phyloP scores from a whole-genome alignment of 202 grass and related monocot species.

The Carex arenaria region DNA sequence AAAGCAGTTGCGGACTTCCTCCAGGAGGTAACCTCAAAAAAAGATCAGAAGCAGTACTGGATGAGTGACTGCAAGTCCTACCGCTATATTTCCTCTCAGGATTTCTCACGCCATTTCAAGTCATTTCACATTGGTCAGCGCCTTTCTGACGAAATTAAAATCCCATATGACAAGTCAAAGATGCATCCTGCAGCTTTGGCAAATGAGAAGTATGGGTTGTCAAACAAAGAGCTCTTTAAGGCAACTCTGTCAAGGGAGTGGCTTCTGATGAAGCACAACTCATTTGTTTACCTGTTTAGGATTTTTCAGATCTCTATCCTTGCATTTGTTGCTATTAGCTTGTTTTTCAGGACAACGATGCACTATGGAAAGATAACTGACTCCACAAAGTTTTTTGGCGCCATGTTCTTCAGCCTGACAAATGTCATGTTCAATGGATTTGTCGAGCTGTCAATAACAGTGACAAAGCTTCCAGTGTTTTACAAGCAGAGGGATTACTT shows the following conservation, averaged over 20 bases:
- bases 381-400: conserved; percentile 46
- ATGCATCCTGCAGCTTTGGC: conserved; percentile 57
- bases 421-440: conserved; percentile 78
- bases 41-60: conserved; percentile 90
- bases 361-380: conserved; percentile 40
- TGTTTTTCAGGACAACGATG: conserved; percentile 80
- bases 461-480: conserved; percentile 67
- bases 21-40: conserved; percentile 85
- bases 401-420: conserved; percentile 50
- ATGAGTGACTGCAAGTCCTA: conserved; percentile 34
- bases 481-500: conserved; percentile 82
- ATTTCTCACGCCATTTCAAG: conserved; percentile 60
- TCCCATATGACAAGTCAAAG: conserved; percentile 56
- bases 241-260: conserved; percentile 54
- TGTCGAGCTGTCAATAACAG: conserved; percentile 59
- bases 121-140: conserved; percentile 44
- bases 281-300: conserved; percentile 78
- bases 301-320: conserved; percentile 54
- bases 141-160: conserved; percentile 38
- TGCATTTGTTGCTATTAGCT: conserved; percentile 62
- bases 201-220: conserved; percentile 53
- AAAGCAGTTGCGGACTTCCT: conserved; percentile 84
- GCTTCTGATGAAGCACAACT: conserved; percentile 73
- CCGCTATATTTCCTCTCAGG: conserved; percentile 42
- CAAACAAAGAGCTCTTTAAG: conserved; percentile 65